Conservation (phyloP, 2,329 filamentous ascomycete genomes). For the Pseudogymnoascus sp. region DNA sequence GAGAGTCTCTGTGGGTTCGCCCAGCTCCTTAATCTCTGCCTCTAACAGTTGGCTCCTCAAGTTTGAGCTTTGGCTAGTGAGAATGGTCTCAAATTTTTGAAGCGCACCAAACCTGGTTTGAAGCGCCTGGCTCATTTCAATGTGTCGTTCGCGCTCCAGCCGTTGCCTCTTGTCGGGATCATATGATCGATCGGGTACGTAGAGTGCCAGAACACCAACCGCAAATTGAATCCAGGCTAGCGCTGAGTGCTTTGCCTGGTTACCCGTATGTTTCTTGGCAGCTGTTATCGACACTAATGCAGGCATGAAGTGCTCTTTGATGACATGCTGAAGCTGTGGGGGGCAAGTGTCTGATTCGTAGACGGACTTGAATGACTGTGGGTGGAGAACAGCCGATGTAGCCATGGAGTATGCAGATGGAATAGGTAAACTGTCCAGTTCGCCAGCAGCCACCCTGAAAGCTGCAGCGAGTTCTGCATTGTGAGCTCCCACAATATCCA, state of each 20-base stretch:
- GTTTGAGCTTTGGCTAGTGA: constrained; percentile 62
- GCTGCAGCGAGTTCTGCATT: constrained; percentile 12
- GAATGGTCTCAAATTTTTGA: constrained; percentile 54
- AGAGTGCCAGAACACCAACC: constrained; percentile 65
- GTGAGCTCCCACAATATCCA: constrained; percentile 21
- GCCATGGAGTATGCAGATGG: background rate
- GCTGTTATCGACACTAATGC: constrained; percentile 27
- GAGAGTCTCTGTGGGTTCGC: constrained; percentile 56
- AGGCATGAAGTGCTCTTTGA: constrained; percentile 32
- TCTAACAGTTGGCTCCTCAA: constrained; percentile 57
- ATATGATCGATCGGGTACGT: constrained; percentile 77
- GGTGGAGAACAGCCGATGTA: background rate
- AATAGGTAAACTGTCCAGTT: background rate
- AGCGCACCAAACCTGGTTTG: constrained; percentile 52
- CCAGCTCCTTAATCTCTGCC: constrained; percentile 55
- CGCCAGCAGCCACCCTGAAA: background rate
- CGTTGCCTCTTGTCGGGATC: constrained; percentile 65
- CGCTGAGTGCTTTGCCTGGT: constrained; percentile 35
- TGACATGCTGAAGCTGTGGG: constrained; percentile 17
- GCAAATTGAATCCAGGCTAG: constrained; percentile 71
- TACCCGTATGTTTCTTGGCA: constrained; percentile 22
- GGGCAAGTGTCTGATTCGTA: background rate
- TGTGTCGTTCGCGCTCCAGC: constrained; percentile 56
- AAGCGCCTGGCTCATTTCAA: constrained; percentile 49
- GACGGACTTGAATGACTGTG: background rate